phyloP scores from a whole-genome alignment of 192 early-diverging fungal species.

The Blastocladiella britannica region DNA sequence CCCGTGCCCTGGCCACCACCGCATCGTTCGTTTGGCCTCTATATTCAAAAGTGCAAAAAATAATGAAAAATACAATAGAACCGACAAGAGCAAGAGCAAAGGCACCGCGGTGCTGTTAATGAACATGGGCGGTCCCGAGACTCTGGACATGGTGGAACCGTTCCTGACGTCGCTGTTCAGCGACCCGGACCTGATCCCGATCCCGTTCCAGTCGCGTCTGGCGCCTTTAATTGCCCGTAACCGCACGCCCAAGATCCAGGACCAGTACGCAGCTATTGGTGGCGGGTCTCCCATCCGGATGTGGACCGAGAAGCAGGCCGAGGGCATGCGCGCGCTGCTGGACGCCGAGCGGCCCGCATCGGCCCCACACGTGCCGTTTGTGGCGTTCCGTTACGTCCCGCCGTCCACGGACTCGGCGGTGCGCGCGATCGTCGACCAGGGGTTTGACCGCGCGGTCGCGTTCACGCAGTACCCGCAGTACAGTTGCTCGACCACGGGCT shows the following conservation, averaged over 20 bases:
- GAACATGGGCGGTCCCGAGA: conserved; percentile 83
- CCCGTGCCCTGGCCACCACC: too few relatives aligned
- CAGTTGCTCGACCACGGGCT: conserved; percentile 86
- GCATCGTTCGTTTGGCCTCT: too few relatives aligned
- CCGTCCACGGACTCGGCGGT: conserved; percentile 59
- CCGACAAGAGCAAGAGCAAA: neutral
- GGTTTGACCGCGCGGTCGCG: conserved; percentile 63
- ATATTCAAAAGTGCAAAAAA: too few relatives aligned
- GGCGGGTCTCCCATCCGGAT: conserved; percentile 79
- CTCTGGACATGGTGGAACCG: conserved; percentile 46
- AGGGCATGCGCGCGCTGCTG: conserved; percentile 49
- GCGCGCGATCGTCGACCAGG: conserved; percentile 56
- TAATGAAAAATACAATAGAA: too few relatives aligned
- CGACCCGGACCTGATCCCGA: conserved; percentile 77
- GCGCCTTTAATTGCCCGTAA: conserved; percentile 60
- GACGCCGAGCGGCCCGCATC: conserved; percentile 53
- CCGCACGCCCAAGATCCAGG: conserved; percentile 62
- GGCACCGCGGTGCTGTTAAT: conserved; percentile 65
- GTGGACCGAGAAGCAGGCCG: conserved; percentile 77
- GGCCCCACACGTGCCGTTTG: conserved; percentile 73
- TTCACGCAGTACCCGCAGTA: conserved; percentile 93
- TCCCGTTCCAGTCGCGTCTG: conserved; percentile 53
- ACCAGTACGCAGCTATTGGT: conserved; percentile 81
- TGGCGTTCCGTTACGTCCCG: conserved; percentile 76
- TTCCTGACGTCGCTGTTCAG: conserved; percentile 71